Percentiles rank a stretch among this genome's conserved stretches.
Evolutionary conservation across 164 flowering plant genomes (phyloP).

Genomic region (Vitis riparia): DNA sequence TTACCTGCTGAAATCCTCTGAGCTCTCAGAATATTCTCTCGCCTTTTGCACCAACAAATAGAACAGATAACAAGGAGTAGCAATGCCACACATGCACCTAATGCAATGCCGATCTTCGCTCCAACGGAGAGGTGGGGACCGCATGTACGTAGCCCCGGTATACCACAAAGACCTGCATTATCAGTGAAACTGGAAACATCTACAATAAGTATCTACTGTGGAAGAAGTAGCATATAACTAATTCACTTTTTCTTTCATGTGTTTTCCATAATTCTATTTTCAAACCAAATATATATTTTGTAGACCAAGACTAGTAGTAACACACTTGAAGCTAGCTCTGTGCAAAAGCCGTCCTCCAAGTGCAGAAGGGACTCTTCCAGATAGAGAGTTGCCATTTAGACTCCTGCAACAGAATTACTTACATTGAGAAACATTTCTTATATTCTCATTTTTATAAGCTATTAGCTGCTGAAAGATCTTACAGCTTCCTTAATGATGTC

Average conservation of each 20-base stretch:
- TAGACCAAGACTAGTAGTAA: not conserved
- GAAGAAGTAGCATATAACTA: not conserved
- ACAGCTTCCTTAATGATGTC: constrained; percentile 69
- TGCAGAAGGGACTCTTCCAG: constrained; percentile 83
- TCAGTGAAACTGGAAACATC: constrained; percentile 74
- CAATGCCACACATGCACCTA: constrained; percentile 44
- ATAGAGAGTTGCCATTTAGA: constrained; percentile 84
- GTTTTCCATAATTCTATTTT: not conserved
- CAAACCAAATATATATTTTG: not conserved
- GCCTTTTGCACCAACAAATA: constrained; percentile 82
- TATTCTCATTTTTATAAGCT: not conserved
- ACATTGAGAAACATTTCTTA: constrained; percentile 3
- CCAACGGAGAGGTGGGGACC: constrained; percentile 81
- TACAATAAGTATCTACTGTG: constrained; percentile 9
- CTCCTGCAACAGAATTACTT: constrained; percentile 51
- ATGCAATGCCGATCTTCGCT: constrained; percentile 69
- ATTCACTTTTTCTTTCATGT: no score
- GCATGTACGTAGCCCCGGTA: constrained; percentile 85
- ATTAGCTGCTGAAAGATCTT: constrained; percentile 31
- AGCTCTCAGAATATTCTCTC: constrained; percentile 87
- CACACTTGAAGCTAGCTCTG: constrained; percentile 98
- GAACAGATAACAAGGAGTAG: constrained; percentile 53
- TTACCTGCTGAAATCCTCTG: constrained; percentile 88
- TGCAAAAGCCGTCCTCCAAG: constrained; percentile 92
- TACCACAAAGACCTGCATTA: constrained; percentile 94